Evolutionary conservation across 2,329 filamentous ascomycete genomes (phyloP).

Genomic region (Coniochaeta sp.): DNA sequence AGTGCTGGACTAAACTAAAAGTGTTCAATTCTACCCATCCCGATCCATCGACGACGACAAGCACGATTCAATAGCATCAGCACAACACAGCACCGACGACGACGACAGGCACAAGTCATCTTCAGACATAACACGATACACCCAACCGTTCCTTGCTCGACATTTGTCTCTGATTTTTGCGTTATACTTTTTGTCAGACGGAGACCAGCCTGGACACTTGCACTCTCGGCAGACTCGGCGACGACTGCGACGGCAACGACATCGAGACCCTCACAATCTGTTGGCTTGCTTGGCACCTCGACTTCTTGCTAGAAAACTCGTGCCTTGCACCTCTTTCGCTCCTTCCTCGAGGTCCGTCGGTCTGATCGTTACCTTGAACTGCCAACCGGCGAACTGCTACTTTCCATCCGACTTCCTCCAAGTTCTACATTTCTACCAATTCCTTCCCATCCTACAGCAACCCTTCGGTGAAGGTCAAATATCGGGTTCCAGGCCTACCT

Average conservation of each 20-base stretch:
- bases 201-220: neutral
- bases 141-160: neutral
- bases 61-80: neutral
- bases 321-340: neutral
- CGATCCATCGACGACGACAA: neutral
- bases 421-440: neutral
- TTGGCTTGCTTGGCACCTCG: neutral
- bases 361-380: neutral
- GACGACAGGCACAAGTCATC: neutral
- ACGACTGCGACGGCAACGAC: neutral
- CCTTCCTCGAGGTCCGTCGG: neutral
- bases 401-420: neutral
- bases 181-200: neutral
- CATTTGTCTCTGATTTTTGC: neutral
- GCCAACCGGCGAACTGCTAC: neutral
- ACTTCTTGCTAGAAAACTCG: neutral
- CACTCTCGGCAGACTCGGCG: neutral
- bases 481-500: neutral
- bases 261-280: neutral
- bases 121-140: neutral
- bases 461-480: neutral
- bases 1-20: neutral
- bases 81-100: neutral
- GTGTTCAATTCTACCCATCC: neutral
- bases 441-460: neutral